phyloP scores from a whole-genome alignment of 805 yeast species.

The Metschnikowia arizonensis region DNA sequence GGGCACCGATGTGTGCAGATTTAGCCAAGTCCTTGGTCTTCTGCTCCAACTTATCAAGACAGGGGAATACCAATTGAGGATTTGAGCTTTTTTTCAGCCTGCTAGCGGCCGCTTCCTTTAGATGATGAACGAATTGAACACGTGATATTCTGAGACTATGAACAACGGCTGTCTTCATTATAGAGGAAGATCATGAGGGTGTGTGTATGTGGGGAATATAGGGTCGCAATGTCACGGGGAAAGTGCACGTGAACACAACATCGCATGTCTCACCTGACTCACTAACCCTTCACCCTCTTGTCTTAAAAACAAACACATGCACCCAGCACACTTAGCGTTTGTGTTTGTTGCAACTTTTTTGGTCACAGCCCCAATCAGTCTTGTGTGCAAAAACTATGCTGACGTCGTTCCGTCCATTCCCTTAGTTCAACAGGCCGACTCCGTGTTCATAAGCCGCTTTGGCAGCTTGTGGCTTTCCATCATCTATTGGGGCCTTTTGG shows the following conservation, averaged over 20 bases:
- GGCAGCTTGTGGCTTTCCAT: constrained; percentile 32
- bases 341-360: constrained; percentile 16
- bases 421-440: constrained; percentile 18
- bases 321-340: not conserved
- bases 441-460: constrained; percentile 21
- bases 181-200: not conserved
- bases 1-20: constrained; percentile 17
- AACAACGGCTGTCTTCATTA: not conserved
- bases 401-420: constrained; percentile 12
- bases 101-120: not conserved
- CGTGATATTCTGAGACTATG: not conserved
- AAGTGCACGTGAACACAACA: not conserved
- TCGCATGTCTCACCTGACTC: too few relatives aligned
- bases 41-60: constrained; percentile 71
- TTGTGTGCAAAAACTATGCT: constrained; percentile 13
- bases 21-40: constrained; percentile 38
- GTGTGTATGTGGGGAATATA: not conserved
- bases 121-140: not conserved
- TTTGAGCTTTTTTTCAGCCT: constrained; percentile 37
- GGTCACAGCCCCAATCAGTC: constrained; percentile 23
- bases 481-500: constrained; percentile 14
- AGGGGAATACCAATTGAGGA: constrained; percentile 75
- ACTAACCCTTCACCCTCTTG: too few relatives aligned
- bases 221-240: constrained; percentile 2
- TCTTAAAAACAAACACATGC: too few relatives aligned